A percentile compares a stretch with the other conserved stretches of the same genome.
phyloP scores from a whole-genome alignment of 768 basidiomycete species.

The Amanita inopinata region DNA sequence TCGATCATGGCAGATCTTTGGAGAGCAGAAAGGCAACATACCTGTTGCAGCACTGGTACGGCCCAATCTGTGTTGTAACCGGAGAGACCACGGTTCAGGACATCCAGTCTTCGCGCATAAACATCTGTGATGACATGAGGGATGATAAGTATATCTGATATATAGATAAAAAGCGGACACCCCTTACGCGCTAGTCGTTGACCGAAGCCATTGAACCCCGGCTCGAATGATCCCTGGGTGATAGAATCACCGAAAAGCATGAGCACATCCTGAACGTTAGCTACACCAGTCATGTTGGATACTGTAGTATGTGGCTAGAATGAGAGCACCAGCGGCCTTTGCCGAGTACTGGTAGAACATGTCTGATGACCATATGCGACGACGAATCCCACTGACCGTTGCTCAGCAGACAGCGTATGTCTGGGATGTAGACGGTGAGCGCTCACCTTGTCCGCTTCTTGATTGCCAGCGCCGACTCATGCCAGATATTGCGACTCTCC shows the following conservation, averaged over 20 bases:
- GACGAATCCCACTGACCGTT: constrained; percentile 53
- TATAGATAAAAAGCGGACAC: constrained; percentile 16
- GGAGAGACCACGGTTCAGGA: constrained; percentile 75
- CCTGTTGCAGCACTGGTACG: constrained; percentile 71
- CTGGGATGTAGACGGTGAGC: constrained; percentile 78
- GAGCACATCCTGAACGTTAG: constrained; percentile 50
- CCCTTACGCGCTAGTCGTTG: constrained; percentile 58
- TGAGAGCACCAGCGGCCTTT: neutral
- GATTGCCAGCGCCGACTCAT: constrained; percentile 2
- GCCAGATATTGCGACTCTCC: constrained; percentile 71
- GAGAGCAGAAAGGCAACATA: constrained; percentile 15
- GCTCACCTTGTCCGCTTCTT: constrained; percentile 5
- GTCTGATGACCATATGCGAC: constrained; percentile 13
- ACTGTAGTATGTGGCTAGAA: neutral
- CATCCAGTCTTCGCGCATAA: constrained; percentile 75
- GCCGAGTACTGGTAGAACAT: neutral
- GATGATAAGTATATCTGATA: constrained; percentile 5
- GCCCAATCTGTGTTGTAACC: constrained; percentile 89
- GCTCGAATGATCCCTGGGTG: constrained; percentile 59
- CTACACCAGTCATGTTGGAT: constrained; percentile 29
- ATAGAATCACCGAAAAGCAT: constrained; percentile 80
- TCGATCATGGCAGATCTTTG: no score
- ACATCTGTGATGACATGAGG: constrained; percentile 34
- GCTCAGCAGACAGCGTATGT: constrained; percentile 75
- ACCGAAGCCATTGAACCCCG: constrained; percentile 45